Conservation (phyloP, 768 basidiomycete species). For the Podaxis mareebaensis region DNA sequence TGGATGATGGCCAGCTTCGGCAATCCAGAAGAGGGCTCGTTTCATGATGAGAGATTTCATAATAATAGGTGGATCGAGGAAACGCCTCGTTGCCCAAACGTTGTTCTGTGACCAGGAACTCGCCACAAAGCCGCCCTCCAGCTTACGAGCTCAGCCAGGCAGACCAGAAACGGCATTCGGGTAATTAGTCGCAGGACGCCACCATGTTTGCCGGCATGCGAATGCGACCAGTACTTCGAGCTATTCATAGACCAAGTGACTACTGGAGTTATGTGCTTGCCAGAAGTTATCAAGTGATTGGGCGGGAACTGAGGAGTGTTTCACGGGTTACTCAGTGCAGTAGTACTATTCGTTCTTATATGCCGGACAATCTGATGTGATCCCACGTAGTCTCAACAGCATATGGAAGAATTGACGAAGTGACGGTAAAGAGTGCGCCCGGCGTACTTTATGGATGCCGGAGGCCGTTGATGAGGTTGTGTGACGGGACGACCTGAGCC, state of each 20-base stretch:
- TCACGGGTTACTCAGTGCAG: not conserved
- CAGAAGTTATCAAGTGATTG: not conserved
- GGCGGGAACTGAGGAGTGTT: not conserved
- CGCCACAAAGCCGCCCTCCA: no score
- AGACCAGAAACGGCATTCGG: not conserved
- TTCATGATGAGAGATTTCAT: not conserved
- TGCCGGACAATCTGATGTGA: not conserved
- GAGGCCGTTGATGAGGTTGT: not conserved
- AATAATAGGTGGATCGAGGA: not conserved
- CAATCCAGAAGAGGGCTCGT: not conserved
- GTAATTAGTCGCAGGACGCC: not conserved
- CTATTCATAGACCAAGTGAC: not conserved
- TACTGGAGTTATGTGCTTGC: not conserved
- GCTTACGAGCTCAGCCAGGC: not conserved
- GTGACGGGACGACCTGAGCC: not conserved
- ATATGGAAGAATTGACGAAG: conserved; percentile 7
- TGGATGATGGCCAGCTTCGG: not conserved
- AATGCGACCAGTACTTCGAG: not conserved
- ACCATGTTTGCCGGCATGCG: not conserved
- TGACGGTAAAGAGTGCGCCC: not conserved
- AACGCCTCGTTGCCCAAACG: not conserved
- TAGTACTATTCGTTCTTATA: not conserved
- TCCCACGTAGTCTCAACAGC: not conserved
- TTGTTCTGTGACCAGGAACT: not conserved
- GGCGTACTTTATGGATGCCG: conserved; percentile 8